Conservation (phyloP, 2,329 filamentous ascomycete genomes). For the Talaromyces sp. region DNA sequence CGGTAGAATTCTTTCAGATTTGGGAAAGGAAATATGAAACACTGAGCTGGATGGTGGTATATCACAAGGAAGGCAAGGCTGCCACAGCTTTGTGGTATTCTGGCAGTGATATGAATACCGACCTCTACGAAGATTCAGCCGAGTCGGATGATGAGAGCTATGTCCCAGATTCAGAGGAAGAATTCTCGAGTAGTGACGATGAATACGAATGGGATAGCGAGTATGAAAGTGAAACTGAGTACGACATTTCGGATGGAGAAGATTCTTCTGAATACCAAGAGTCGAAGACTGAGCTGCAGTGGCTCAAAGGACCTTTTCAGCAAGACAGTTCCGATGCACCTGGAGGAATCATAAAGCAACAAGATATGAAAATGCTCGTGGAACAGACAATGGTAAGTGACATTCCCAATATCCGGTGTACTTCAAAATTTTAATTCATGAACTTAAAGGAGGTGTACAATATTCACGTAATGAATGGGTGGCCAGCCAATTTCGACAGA, state of each 20-base stretch:
- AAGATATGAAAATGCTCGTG: background rate
- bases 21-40: slow-evolving; percentile 6
- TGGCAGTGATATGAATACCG: background rate
- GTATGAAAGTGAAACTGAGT: slow-evolving; percentile 7
- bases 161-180: slow-evolving; percentile 4
- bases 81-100: slow-evolving; percentile 3
- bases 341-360: background rate
- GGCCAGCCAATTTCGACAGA: slow-evolving; percentile 1
- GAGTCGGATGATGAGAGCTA: slow-evolving; percentile 10
- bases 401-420: background rate
- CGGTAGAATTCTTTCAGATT: background rate
- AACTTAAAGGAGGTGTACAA: background rate
- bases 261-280: background rate
- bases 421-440: background rate
- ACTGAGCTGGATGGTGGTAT: slow-evolving; percentile 4
- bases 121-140: background rate
- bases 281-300: background rate
- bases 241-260: background rate
- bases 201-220: slow-evolving; percentile 11
- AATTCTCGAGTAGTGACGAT: slow-evolving; percentile 1
- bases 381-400: background rate
- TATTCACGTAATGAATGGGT: slow-evolving; percentile 4
- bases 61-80: background rate
- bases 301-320: background rate
- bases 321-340: background rate